Percentiles rank a stretch among this genome's conserved stretches.
These are phyloP conservation scores for Linnemannia schmuckeri DNA, from an alignment of 192 early-diverging fungal species.

Conservation along the genomic window DNA sequence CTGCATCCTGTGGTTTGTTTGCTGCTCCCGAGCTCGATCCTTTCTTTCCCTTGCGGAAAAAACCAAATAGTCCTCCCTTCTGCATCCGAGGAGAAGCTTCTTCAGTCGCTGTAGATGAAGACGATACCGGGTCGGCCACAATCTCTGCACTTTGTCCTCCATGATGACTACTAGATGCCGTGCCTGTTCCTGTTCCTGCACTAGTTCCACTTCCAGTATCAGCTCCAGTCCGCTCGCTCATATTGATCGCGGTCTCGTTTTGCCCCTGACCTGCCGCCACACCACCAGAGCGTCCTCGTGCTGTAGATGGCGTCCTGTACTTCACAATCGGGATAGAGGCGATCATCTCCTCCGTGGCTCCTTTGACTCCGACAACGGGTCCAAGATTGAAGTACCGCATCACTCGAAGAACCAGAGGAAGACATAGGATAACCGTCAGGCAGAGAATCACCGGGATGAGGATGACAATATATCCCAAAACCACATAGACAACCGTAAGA, in stretches of 20 bases:
- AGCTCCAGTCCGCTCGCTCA: not conserved
- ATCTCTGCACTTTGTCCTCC: not conserved
- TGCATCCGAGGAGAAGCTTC: not conserved
- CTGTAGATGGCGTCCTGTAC: slow-evolving; percentile 58
- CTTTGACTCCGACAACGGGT: slow-evolving; percentile 69
- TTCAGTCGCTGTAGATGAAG: not conserved
- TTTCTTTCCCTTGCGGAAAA: slow-evolving; percentile 28
- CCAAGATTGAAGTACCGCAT: slow-evolving; percentile 69
- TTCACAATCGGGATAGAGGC: slow-evolving; percentile 74
- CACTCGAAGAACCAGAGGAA: slow-evolving; percentile 73
- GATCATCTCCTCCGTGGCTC: slow-evolving; percentile 78
- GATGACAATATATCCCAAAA: slow-evolving; percentile 78
- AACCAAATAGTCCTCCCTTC: slow-evolving; percentile 20
- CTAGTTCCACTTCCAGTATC: slow-evolving; percentile 5
- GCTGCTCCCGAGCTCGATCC: not conserved
- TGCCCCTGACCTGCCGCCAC: not conserved
- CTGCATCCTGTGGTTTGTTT: not conserved
- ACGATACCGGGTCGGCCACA: not conserved
- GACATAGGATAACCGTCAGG: slow-evolving; percentile 72
- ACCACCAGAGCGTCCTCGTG: not conserved
- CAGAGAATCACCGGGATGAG: slow-evolving; percentile 71
- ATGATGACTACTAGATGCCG: not conserved
- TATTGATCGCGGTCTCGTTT: slow-evolving; percentile 5
- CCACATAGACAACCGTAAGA: slow-evolving; percentile 71
- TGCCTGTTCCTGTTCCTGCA: too few relatives aligned